Conservation (phyloP, 345 rosid species). For the Carallia brachiata region DNA sequence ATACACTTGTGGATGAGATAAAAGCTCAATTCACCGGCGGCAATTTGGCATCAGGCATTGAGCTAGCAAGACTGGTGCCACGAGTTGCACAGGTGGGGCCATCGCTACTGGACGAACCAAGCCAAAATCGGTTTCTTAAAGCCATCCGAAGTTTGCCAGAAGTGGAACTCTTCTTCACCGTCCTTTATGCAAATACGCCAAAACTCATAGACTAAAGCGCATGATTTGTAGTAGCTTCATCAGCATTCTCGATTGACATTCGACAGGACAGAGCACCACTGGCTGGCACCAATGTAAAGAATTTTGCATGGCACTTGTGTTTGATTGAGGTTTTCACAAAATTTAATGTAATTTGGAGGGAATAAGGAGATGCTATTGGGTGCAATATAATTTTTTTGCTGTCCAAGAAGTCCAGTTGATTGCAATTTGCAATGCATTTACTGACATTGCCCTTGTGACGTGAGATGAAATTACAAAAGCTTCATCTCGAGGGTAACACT, state of each 20-base stretch:
- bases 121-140: constrained; percentile 58
- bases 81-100: constrained; percentile 61
- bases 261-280: not conserved
- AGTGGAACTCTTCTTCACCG: constrained; percentile 78
- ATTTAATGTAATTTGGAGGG: constrained; percentile 4
- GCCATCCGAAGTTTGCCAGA: constrained; percentile 52
- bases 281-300: constrained; percentile 6
- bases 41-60: constrained; percentile 50
- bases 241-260: constrained; percentile 9
- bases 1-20: constrained; percentile 57
- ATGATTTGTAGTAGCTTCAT: constrained; percentile 18
- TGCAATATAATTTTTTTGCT: no score
- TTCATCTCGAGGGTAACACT: not conserved
- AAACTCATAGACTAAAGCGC: constrained; percentile 27
- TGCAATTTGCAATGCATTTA: not conserved
- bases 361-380: constrained; percentile 12
- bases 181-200: constrained; percentile 72
- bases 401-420: not conserved
- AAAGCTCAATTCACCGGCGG: constrained; percentile 42
- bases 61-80: constrained; percentile 76
- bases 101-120: constrained; percentile 51
- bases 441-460: not conserved
- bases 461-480: not conserved
- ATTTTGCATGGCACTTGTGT: constrained; percentile 7
- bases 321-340: constrained; percentile 3